These are phyloP conservation scores for Vaccinium vitisidaea DNA, from an alignment of 148 eudicot genomes.

Conservation along the genomic window DNA sequence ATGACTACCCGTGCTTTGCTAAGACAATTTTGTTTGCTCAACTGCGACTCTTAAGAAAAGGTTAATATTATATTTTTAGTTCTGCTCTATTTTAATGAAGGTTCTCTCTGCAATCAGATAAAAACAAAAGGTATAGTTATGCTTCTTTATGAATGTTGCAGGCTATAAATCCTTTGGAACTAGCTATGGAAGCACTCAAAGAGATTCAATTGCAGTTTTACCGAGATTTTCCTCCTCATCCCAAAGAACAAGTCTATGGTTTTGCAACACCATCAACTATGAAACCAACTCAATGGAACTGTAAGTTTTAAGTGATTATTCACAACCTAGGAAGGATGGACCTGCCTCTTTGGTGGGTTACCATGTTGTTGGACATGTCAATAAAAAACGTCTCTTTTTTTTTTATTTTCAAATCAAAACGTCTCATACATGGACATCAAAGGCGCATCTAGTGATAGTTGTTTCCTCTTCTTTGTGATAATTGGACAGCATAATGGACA, in stretches of 20 bases:
- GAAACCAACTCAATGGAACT: conserved; percentile 98
- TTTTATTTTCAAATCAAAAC: not conserved
- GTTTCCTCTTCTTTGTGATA: not conserved
- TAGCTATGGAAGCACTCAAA: conserved; percentile 91
- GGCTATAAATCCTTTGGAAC: conserved; percentile 94
- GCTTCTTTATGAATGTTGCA: conserved; percentile 18
- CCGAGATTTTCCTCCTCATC: conserved; percentile 83
- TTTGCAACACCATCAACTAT: conserved; percentile 98
- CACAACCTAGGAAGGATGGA: not conserved
- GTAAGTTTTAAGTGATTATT: conserved; percentile 47
- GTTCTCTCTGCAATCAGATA: not conserved
- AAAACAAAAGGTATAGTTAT: not conserved
- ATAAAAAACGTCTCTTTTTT: not conserved
- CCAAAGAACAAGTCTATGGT: conserved; percentile 72
- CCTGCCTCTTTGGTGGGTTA: not conserved
- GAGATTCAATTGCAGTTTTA: conserved; percentile 82
- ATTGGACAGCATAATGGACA: not conserved
- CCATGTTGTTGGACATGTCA: not conserved
- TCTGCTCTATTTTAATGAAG: not conserved
- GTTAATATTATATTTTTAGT: not conserved
- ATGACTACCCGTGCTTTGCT: not conserved
- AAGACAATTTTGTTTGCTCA: not conserved
- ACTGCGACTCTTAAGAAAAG: not conserved
- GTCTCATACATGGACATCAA: not conserved
- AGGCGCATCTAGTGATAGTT: not conserved